phyloP scores from a whole-genome alignment of 2,329 filamentous ascomycete genomes.

The Exophiala bonariae region DNA sequence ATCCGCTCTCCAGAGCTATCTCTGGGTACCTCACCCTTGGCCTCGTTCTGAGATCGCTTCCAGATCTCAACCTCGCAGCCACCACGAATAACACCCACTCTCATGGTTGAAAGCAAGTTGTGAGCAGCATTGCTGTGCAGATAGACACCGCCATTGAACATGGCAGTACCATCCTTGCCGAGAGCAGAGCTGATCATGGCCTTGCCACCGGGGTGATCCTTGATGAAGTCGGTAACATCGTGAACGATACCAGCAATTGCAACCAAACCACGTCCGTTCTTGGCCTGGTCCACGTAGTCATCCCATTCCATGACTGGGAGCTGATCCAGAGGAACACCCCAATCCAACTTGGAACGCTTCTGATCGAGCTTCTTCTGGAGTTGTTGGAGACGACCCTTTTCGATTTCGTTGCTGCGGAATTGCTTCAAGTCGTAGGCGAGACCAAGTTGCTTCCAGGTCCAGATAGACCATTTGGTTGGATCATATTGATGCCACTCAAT shows the following conservation, averaged over 20 bases:
- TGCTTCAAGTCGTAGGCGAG: slow-evolving; percentile 86
- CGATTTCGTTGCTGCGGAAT: slow-evolving; percentile 88
- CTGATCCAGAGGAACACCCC: slow-evolving; percentile 82
- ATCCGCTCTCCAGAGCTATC: slow-evolving; percentile 80
- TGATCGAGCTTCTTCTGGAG: slow-evolving; percentile 90
- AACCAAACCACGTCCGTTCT: slow-evolving; percentile 74
- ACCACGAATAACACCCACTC: slow-evolving; percentile 80
- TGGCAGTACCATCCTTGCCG: slow-evolving; percentile 84
- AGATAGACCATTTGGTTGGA: slow-evolving; percentile 88
- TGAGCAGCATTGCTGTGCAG: slow-evolving; percentile 87
- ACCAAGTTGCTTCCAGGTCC: slow-evolving; percentile 78
- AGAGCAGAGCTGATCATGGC: slow-evolving; percentile 79
- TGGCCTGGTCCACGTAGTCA: slow-evolving; percentile 74
- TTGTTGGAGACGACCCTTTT: slow-evolving; percentile 87
- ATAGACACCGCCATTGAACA: slow-evolving; percentile 91
- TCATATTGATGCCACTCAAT: slow-evolving; percentile 92
- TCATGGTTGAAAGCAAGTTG: slow-evolving; percentile 85
- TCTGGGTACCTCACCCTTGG: slow-evolving; percentile 78
- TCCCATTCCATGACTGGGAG: slow-evolving; percentile 85
- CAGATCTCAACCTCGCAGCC: slow-evolving; percentile 90
- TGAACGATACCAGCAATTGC: slow-evolving; percentile 83
- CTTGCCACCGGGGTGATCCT: slow-evolving; percentile 87
- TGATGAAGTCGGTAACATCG: slow-evolving; percentile 80
- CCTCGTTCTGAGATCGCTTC: slow-evolving; percentile 73
- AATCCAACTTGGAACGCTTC: slow-evolving; percentile 78